Evolutionary conservation across 331 rosid species (phyloP), one percentile per base, ranked within the genome.

Genomic region (Erythrophleum ivorense): DNA sequence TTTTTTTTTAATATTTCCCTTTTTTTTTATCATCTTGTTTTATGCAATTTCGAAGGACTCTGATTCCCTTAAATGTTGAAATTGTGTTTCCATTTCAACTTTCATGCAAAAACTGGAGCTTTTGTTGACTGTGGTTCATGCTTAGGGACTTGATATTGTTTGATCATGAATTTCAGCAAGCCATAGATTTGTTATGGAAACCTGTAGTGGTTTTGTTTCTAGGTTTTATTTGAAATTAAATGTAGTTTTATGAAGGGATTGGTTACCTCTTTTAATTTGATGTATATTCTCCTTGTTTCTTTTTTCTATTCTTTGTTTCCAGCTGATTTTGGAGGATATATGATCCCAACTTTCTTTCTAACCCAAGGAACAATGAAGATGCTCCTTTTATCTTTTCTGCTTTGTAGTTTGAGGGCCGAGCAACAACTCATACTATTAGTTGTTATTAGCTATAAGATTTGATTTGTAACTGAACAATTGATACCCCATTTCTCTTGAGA

Each of bases 141-240:
- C 63, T 60, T 9, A 34, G 64, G 83, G 70, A 59, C 55, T 69
- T 71, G 9, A 52, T 29, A 52, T 24, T 46, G 21, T 67, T 54
- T 75, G 60, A 52, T 68, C 21, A 46, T 34, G 73, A 67, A 65
- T 59, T 78, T 15, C 36, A 9, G 18, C 58, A 73, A 29, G 74
- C 60, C 41, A n/a, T 58, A 73, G 68, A 29, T 77, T 73, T 76
- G 24, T 40, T 41, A 50, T 67, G 73, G 84, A 73, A 68, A 57
- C 31, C 33, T 78, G 13, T 78, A 19, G 38, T 79, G 45, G 49
- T 70, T 78, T 40, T 41, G 53, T 68, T 75, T 79, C 57, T 55
- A 70, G 55, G 48, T 76, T 75, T 78, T 85, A 67, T 78, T 52
- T 66, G 74, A 73, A 57, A 36, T 34, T 65, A 7, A 34, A 15